Base-by-base conservation (phyloP, 1,284 basidiomycete genomes). In the Irpex sp. region DNA sequence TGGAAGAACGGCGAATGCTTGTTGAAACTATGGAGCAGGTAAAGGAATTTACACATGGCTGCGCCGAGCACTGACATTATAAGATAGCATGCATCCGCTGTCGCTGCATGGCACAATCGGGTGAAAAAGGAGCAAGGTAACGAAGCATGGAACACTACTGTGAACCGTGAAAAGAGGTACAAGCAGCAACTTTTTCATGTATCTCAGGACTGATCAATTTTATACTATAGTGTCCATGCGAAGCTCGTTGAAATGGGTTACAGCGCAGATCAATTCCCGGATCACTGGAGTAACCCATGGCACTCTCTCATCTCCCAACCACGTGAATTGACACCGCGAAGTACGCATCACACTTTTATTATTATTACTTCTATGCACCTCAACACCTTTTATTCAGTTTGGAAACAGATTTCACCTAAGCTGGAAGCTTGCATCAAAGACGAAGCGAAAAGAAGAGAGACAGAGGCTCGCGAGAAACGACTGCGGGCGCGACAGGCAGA, bases 341-440 rank as follows among this genome's bases (percentile, higher is more conserved):
- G 60, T 61, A 57, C 15, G 60, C 19, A 2, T 26, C 6, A 11
- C 7, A 26, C 7, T 57, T 21, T 33, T 26, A 26, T 11, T 13
- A 15, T 11, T 1, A 17, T 15, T 13, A 9, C 9, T 9, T 26
- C n/a, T 3, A 17, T 26, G 17, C 4, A 57, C 2, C 26, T 26
- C 26, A 26, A 26, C 31, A 13, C 31, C 8, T 9, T 15, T n/a
- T 6, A 9, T 7, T 39, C 31, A 61, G 60, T 61, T 26, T 61
- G 60, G 60, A 61, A 61, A 39, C 53, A 57, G 11, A 61, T 61
- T 19, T n/a, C 39, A 15, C 54, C 60, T 7, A 61, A 61, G 26
- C 60, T 61, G 1, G 26, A 56, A 8, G 54, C 11, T 21, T 21
- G 50, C 7, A 61, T 61, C 36, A n/a, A 17, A n/a, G 9, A 8